Percentiles rank a stretch among this genome's conserved stretches.
Conservation (phyloP, 2,329 filamentous ascomycete genomes). For the Cladophialophora exuberans region DNA sequence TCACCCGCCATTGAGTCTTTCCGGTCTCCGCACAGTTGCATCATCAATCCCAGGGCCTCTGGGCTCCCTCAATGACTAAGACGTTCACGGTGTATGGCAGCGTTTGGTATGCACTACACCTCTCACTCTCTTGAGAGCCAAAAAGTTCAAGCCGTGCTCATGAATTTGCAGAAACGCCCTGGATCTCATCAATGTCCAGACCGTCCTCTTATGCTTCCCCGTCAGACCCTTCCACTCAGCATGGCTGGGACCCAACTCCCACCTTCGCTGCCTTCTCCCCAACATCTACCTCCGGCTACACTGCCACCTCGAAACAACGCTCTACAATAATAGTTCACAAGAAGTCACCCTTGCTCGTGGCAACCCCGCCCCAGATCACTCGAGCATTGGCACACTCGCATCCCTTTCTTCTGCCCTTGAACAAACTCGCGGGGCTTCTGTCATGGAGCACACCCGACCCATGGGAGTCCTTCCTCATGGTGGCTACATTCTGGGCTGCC, state of each 20-base stretch:
- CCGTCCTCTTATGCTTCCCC: slow-evolving; percentile 42
- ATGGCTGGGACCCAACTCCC: slow-evolving; percentile 57
- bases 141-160: background rate
- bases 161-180: slow-evolving; percentile 51
- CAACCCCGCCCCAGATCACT: slow-evolving; percentile 93
- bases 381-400: slow-evolving; percentile 94
- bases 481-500: slow-evolving; percentile 82
- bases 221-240: slow-evolving; percentile 41
- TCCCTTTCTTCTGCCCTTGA: slow-evolving; percentile 87
- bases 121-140: slow-evolving; percentile 8
- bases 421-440: slow-evolving; percentile 79
- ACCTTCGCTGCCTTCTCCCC: slow-evolving; percentile 92
- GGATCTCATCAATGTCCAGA: slow-evolving; percentile 58
- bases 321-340: slow-evolving; percentile 95
- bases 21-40: slow-evolving; percentile 11
- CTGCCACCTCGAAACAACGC: slow-evolving; percentile 72
- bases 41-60: slow-evolving; percentile 3
- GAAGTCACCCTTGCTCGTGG: slow-evolving; percentile 89
- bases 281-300: slow-evolving; percentile 70
- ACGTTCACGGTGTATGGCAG: slow-evolving; percentile 52
- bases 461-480: slow-evolving; percentile 93
- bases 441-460: slow-evolving; percentile 94
- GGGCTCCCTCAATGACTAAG: slow-evolving; percentile 19
- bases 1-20: slow-evolving; percentile 9
- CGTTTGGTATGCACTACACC: slow-evolving; percentile 40